Conservation (phyloP, 805 yeast genomes). For the Zygoascus biomembranicola region DNA sequence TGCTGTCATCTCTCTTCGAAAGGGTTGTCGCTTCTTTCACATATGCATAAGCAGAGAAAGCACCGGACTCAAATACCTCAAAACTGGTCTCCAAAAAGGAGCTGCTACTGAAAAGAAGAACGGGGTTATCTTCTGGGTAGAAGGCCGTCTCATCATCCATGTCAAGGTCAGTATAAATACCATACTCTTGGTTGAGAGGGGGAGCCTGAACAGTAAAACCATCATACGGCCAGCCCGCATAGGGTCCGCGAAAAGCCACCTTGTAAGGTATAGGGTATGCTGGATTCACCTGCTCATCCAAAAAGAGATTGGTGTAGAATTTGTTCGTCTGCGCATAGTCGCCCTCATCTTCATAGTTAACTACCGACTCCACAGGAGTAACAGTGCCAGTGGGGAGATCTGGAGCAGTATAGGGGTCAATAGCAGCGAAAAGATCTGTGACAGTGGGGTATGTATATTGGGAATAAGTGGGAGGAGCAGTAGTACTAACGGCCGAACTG, state of each 20-base stretch:
- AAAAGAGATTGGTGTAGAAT: slow-evolving; percentile 58
- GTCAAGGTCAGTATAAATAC: too few relatives aligned
- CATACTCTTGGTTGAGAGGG: slow-evolving; percentile 47
- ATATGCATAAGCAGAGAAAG: slow-evolving; percentile 17
- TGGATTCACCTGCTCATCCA: slow-evolving; percentile 45
- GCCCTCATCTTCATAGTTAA: slow-evolving; percentile 24
- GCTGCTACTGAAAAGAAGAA: slow-evolving; percentile 18
- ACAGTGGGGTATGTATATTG: too few relatives aligned
- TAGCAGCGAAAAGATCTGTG: too few relatives aligned
- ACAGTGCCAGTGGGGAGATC: too few relatives aligned
- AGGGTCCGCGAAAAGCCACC: slow-evolving; percentile 46
- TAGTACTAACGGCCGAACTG: too few relatives aligned
- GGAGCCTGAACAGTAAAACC: slow-evolving; percentile 54
- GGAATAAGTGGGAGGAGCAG: too few relatives aligned
- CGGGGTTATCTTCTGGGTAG: slow-evolving; percentile 8
- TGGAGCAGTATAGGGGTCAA: too few relatives aligned
- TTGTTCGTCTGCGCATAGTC: slow-evolving; percentile 60
- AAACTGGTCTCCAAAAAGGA: slow-evolving; percentile 12
- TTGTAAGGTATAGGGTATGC: slow-evolving; percentile 65
- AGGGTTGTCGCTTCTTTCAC: not conserved
- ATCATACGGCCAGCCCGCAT: slow-evolving; percentile 40
- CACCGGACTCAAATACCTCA: slow-evolving; percentile 5
- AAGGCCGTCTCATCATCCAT: not conserved
- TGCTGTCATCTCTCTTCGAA: slow-evolving; percentile 18
- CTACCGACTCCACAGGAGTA: too few relatives aligned